Percentiles rank a stretch among this genome's conserved stretches.
Evolutionary conservation across 768 basidiomycete species (phyloP).

Genomic region (Mrakia gelida): DNA sequence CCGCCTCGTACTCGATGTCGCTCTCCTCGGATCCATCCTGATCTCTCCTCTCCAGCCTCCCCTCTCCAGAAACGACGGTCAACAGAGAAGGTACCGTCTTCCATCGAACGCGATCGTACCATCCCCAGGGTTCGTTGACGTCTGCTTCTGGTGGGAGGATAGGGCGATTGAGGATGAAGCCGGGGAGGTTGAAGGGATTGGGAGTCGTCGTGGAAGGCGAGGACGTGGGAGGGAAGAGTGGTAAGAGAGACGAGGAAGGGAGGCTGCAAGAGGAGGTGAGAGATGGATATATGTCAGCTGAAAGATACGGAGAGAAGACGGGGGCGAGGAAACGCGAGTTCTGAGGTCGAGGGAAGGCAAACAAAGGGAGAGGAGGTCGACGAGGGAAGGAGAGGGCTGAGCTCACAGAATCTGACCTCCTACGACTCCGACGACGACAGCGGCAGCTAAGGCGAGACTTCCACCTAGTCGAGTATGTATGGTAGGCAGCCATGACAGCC

Average conservation of each 20-base stretch:
- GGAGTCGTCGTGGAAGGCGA: background rate
- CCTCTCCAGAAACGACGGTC: background rate
- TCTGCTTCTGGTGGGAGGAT: background rate
- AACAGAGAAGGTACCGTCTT: background rate
- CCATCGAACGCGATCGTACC: slow-evolving; percentile 28
- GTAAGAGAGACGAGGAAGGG: background rate
- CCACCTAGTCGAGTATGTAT: background rate
- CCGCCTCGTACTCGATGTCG: slow-evolving; percentile 6
- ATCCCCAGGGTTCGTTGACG: background rate
- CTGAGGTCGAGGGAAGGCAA: background rate
- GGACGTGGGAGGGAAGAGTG: background rate
- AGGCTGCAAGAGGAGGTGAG: background rate
- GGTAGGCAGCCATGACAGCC: background rate
- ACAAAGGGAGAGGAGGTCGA: background rate
- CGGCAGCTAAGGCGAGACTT: background rate
- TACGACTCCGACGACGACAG: background rate
- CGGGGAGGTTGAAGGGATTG: slow-evolving; percentile 20
- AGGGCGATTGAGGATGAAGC: slow-evolving; percentile 15
- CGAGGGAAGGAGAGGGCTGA: background rate
- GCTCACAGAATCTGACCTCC: background rate
- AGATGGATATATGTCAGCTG: too few relatives aligned
- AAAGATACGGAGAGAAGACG: background rate
- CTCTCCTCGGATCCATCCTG: slow-evolving; percentile 12
- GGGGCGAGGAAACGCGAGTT: background rate
- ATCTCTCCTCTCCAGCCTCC: background rate